Evolutionary conservation across 495 filamentous ascomycete species (phyloP), one percentile per base, ranked within the genome.

Genomic region (Amniculicola lignicola): DNA sequence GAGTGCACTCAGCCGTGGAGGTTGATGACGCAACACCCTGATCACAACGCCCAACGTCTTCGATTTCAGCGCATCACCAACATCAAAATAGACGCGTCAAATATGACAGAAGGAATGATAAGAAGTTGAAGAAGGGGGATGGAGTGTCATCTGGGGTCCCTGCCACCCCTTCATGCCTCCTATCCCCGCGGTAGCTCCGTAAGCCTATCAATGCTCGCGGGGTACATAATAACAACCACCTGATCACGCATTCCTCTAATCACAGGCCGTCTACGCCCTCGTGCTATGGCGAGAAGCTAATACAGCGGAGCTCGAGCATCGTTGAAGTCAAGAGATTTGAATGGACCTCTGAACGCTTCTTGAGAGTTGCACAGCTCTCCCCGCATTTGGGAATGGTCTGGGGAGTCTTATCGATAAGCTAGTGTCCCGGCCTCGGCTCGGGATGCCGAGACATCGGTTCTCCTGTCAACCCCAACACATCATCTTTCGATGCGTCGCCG

Each of bases 191-290:
- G 15, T 21, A 28, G 37, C 37, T 46, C 14, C 22, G 22, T 46
- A 21, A 21, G 14, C 45, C 45, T 49, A 49, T 49, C 45, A 49
- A n/a, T 31, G 28, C 3, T 49, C 45, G 45, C 45, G 45, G 45
- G 45, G 45, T 49, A 36, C 18, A 14, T 49, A 3, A 10, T 22
- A 49, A 16, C 9, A 47, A 19, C 21, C 40, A 19, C 4, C 15
- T 46, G 21, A 46, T 28, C 43, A 46, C 21, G 43, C 43, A 46
- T n/a, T 29, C 24, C 22, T n/a, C n/a, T n/a, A n/a, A n/a, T n/a
- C n/a, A n/a, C n/a, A n/a, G n/a, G n/a, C n/a, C n/a, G n/a, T n/a
- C n/a, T n/a, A n/a, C n/a, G n/a, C n/a, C n/a, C n/a, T n/a, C n/a
- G n/a, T n/a, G n/a, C n/a, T n/a, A n/a, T n/a, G n/a, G n/a, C n/a